These are phyloP conservation scores for Beauveria caledonica DNA, from an alignment of 2,329 filamentous ascomycete species.

Conservation along the genomic window DNA sequence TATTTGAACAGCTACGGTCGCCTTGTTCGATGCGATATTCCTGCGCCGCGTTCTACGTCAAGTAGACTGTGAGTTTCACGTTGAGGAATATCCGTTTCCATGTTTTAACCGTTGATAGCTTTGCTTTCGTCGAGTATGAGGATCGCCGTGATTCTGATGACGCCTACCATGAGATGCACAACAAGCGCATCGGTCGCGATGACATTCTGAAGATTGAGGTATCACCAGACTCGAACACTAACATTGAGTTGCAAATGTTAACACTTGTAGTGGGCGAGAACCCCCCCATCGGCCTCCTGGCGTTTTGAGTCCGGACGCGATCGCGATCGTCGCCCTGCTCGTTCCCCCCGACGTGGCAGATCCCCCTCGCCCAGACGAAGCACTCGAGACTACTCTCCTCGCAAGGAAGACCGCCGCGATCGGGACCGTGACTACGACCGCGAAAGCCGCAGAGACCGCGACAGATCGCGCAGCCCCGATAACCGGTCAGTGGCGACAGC, in stretches of 20 bases:
- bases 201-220: conserved; percentile 98
- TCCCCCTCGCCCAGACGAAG: conserved; percentile 72
- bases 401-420: conserved; percentile 79
- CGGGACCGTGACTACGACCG: conserved; percentile 73
- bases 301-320: conserved; percentile 90
- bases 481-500: conserved; percentile 35
- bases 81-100: not conserved
- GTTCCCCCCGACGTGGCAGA: conserved; percentile 59
- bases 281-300: conserved; percentile 95
- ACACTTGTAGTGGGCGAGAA: conserved; percentile 77
- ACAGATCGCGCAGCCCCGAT: conserved; percentile 67
- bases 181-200: conserved; percentile 94
- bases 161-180: conserved; percentile 99
- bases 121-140: conserved; percentile 99
- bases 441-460: conserved; percentile 65
- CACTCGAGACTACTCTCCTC: conserved; percentile 73
- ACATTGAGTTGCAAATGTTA: conserved; percentile 5
- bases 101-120: conserved; percentile 40
- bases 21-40: conserved; percentile 96
- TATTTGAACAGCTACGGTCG: conserved; percentile 70
- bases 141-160: conserved; percentile 96
- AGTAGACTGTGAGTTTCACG: conserved; percentile 80
- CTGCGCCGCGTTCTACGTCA: conserved; percentile 84
- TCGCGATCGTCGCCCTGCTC: conserved; percentile 55
- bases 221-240: conserved; percentile 22